phyloP scores from a whole-genome alignment of 805 yeast genomes.

The Myxozyma neotropica region DNA sequence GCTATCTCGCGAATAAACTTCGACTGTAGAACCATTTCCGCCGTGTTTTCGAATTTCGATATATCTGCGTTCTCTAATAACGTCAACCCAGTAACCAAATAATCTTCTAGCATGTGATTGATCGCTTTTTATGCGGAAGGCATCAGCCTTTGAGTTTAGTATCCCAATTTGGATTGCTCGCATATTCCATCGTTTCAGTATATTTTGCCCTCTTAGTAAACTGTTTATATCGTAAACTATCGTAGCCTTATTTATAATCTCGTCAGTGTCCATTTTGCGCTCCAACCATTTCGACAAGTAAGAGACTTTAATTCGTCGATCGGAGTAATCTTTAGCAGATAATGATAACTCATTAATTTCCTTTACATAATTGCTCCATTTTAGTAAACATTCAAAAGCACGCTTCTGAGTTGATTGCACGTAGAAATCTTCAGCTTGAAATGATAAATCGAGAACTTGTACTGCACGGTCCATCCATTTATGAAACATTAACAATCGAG shows the following conservation, averaged over 20 bases:
- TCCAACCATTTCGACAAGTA: conserved; percentile 4
- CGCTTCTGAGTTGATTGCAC: neutral
- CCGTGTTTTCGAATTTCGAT: no score
- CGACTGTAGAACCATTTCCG: neutral
- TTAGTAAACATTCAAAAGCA: neutral
- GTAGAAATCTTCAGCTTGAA: conserved; percentile 3
- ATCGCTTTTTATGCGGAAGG: conserved; percentile 12
- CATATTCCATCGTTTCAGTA: conserved; percentile 28
- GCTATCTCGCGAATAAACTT: neutral
- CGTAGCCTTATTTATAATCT: conserved; percentile 5
- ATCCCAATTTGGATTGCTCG: conserved; percentile 24
- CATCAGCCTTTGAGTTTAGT: conserved; percentile 17
- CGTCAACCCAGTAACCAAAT: conserved; percentile 26
- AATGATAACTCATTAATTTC: neutral
- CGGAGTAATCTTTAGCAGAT: neutral
- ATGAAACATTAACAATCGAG: neutral
- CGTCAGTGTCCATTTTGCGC: neutral
- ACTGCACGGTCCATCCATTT: conserved; percentile 17
- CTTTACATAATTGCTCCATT: neutral
- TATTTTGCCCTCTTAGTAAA: conserved; percentile 22
- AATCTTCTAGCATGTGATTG: conserved; percentile 3
- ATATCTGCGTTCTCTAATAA: conserved; percentile 6
- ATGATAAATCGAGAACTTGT: conserved; percentile 3
- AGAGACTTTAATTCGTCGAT: neutral
- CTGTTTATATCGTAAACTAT: conserved; percentile 23